Percentiles rank a stretch among this genome's conserved stretches.
Conservation (phyloP, 345 rosid genomes). For the Gossypium herbaceum region DNA sequence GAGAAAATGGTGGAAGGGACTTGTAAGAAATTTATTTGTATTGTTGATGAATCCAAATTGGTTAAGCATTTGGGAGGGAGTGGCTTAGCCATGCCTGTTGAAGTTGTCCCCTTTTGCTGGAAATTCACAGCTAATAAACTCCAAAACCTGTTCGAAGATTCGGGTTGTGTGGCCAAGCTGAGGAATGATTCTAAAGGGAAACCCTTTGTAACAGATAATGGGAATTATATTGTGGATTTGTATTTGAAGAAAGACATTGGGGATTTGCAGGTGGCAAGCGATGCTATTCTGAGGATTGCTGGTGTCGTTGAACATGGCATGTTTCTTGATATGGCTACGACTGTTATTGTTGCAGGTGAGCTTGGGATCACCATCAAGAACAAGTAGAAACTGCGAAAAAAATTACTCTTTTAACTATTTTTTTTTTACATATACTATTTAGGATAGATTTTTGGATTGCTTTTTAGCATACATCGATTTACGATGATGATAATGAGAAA, state of each 20-base stretch:
- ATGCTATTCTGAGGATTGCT: slow-evolving; percentile 64
- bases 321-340: slow-evolving; percentile 94
- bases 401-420: no score
- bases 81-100: slow-evolving; percentile 78
- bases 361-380: slow-evolving; percentile 60
- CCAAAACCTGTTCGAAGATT: slow-evolving; percentile 41
- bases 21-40: slow-evolving; percentile 63
- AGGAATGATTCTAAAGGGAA: slow-evolving; percentile 31
- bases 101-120: slow-evolving; percentile 82
- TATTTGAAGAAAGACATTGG: slow-evolving; percentile 65
- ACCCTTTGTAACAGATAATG: slow-evolving; percentile 81
- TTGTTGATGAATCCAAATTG: slow-evolving; percentile 29
- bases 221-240: slow-evolving; percentile 78
- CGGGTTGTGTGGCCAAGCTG: slow-evolving; percentile 61
- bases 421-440: neutral
- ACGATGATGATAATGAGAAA: no score
- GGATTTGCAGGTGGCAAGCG: slow-evolving; percentile 63
- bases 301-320: slow-evolving; percentile 93
- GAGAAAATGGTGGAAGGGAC: slow-evolving; percentile 95
- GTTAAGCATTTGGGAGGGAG: slow-evolving; percentile 65
- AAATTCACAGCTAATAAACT: slow-evolving; percentile 58
- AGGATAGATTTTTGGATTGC: neutral
- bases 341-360: slow-evolving; percentile 85
- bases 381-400: slow-evolving; percentile 15
- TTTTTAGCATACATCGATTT: no score